Conservation (phyloP, 108 stramenopile genomes). For the Conticribra weissflogii region DNA sequence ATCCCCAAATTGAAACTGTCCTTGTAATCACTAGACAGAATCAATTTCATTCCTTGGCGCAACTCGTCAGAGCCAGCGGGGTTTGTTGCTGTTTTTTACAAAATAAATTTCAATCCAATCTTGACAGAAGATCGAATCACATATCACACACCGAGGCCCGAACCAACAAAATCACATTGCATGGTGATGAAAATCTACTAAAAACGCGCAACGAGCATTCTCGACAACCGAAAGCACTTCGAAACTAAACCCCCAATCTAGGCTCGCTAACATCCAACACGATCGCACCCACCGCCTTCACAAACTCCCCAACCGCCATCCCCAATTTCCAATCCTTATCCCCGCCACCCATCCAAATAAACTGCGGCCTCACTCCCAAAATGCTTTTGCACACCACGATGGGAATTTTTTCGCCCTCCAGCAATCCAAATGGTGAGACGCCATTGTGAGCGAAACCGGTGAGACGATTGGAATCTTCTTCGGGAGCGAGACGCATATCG, state of each 20-base stretch:
- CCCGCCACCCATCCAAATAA: constrained; percentile 88
- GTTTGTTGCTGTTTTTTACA: no score
- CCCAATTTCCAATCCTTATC: constrained; percentile 82
- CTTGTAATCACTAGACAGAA: no score
- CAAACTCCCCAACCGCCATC: constrained; percentile 74
- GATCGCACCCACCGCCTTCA: constrained; percentile 45
- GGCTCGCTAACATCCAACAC: constrained; percentile 68
- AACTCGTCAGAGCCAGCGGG: no score
- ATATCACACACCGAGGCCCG: no score
- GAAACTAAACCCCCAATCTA: constrained; percentile 9
- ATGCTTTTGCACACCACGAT: constrained; percentile 66
- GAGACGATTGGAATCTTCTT: constrained; percentile 66
- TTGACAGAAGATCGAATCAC: no score
- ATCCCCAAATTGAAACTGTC: no score
- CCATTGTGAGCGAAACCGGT: constrained; percentile 82
- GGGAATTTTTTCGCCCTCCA: constrained; percentile 55
- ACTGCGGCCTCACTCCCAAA: constrained; percentile 45
- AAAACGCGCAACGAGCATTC: no score
- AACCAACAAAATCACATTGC: no score
- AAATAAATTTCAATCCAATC: no score
- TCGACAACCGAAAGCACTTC: no score
- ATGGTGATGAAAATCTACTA: no score
- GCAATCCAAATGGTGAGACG: constrained; percentile 85
- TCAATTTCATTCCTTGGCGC: no score
- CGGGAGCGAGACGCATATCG: constrained; percentile 72